Evolutionary conservation across 2,329 filamentous ascomycete species (phyloP), one percentile per base, ranked within the genome.

Genomic region (Emergomyces pasteurianus): DNA sequence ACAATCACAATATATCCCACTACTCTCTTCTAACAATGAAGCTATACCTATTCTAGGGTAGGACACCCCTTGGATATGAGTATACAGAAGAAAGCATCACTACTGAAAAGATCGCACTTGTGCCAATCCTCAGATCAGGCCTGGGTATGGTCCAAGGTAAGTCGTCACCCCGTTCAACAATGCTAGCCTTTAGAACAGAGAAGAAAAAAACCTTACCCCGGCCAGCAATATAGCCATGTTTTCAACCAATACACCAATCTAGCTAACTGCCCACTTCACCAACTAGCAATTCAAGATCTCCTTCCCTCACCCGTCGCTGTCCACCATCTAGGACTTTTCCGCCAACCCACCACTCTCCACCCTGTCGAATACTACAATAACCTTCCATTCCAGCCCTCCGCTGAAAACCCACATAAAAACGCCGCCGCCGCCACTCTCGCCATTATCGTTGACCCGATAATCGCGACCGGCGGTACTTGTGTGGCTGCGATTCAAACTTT

Each of bases 361-460:
- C 90, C 92, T 2, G 92, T 96, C 62, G 92, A 96, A 77, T 96
- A 96, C 82, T 96, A 96, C 83, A 96, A 96, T 80, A 96, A 96
- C 75, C 86, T 96, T 23, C 91, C 91, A 42, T 87, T 89, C 75
- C 60, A 71, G 56, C 64, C 71, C 57, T 66, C 74, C 36, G 63
- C 70, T 52, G 66, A 65, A 47, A 52, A 65, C 36, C 58, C 66
- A 52, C 16, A 49, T 3, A 69, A 70, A 53, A 77, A 77, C 64
- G 71, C 75, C 40, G 71, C 76, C 3, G 73, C 78, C 1, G 73
- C 83, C 1, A 80, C 83, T 26, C 80, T 96, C 14, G 91, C 91
- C 62, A 88, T 96, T 70, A 79, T 96, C 60, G 83, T 96, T 55
- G 92, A 97, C 71, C 94, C 92, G 3, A 84, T 97, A 67, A 95